Conservation (phyloP, 345 rosid species). For the Dipteronia sinensis region DNA sequence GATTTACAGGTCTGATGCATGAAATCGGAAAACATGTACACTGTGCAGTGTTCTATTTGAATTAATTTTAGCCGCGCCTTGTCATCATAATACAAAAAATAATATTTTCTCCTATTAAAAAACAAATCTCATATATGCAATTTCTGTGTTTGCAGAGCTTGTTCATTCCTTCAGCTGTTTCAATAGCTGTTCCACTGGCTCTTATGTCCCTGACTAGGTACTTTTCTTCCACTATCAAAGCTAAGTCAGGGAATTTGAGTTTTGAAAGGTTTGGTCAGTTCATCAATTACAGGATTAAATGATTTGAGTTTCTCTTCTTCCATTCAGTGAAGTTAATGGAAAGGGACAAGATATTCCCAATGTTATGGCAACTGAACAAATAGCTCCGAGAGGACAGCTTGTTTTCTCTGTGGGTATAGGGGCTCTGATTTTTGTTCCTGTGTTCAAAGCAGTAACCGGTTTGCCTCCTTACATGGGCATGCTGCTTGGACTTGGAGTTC, state of each 20-base stretch:
- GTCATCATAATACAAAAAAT: neutral
- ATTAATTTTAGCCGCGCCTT: neutral
- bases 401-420: constrained; percentile 87
- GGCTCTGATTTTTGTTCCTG: constrained; percentile 87
- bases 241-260: constrained; percentile 3
- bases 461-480: constrained; percentile 97
- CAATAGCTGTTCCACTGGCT: constrained; percentile 85
- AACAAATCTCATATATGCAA: neutral
- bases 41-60: too few relatives aligned
- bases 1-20: too few relatives aligned
- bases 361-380: constrained; percentile 79
- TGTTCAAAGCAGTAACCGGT: constrained; percentile 90
- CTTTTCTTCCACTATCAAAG: constrained; percentile 30
- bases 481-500: constrained; percentile 93
- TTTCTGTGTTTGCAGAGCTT: constrained; percentile 53
- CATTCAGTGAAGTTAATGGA: constrained; percentile 81
- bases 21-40: too few relatives aligned
- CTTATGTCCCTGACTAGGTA: constrained; percentile 91
- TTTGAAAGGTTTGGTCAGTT: constrained; percentile 10
- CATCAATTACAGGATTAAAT: constrained; percentile 28
- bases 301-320: constrained; percentile 25
- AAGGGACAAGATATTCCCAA: constrained; percentile 62
- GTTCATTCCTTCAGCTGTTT: constrained; percentile 70
- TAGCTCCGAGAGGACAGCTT: constrained; percentile 93
- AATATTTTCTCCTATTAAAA: neutral